phyloP scores from a whole-genome alignment of 768 basidiomycete species.

The Phylloporus rhodoxanthus region DNA sequence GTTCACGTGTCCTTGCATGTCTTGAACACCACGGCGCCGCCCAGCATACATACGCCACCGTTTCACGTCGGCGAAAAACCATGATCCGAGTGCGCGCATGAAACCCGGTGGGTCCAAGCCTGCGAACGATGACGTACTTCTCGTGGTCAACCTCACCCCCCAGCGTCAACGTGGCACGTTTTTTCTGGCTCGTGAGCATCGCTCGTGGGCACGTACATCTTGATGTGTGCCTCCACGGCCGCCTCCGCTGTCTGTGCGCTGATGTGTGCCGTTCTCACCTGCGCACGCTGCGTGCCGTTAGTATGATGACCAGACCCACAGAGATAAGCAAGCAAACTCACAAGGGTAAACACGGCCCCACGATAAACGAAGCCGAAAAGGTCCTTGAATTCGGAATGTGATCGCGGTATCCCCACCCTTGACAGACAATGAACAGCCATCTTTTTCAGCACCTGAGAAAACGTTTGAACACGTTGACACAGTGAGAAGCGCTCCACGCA shows the following conservation, averaged over 20 bases:
- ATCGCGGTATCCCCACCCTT: slow-evolving; percentile 30
- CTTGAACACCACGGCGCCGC: slow-evolving; percentile 3
- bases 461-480: neutral
- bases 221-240: slow-evolving; percentile 34
- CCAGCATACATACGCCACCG: neutral
- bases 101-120: neutral
- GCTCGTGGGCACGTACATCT: slow-evolving; percentile 27
- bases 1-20: neutral
- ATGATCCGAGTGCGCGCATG: slow-evolving; percentile 8
- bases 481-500: slow-evolving; percentile 25
- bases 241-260: slow-evolving; percentile 25
- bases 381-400: slow-evolving; percentile 38
- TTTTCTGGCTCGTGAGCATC: neutral
- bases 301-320: neutral
- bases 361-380: slow-evolving; percentile 36
- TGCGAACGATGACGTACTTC: neutral
- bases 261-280: slow-evolving; percentile 25
- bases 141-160: slow-evolving; percentile 4
- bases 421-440: slow-evolving; percentile 31
- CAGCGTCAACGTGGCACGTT: neutral
- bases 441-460: slow-evolving; percentile 36
- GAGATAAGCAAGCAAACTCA: slow-evolving; percentile 15
- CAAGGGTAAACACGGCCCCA: slow-evolving; percentile 37
- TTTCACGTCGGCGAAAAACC: neutral
- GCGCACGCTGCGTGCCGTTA: slow-evolving; percentile 20